Percentiles rank a stretch among this genome's conserved stretches.
These are phyloP conservation scores for Scutellaria minor DNA, from an alignment of 257 asterid species.

Conservation along the genomic window DNA sequence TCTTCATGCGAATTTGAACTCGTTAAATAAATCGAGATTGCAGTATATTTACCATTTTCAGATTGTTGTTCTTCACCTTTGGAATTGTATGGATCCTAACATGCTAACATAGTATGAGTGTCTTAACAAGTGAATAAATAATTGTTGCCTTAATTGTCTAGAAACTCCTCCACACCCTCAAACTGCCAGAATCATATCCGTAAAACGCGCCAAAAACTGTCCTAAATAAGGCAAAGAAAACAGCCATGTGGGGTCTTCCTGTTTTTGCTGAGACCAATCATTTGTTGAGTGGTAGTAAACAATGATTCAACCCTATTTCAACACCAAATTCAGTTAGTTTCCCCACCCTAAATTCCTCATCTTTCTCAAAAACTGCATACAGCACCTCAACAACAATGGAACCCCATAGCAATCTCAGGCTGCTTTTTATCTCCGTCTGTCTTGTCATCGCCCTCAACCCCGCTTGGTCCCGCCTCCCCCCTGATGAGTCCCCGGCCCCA, in stretches of 20 bases:
- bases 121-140: too few relatives aligned
- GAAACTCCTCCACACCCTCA: too few relatives aligned
- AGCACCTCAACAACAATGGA: conserved; percentile 37
- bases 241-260: conserved; percentile 12
- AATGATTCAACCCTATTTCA: background rate
- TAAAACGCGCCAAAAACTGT: conserved; percentile 9
- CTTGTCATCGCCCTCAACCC: conserved; percentile 26
- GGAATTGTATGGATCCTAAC: background rate
- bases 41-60: background rate
- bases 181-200: background rate
- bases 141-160: too few relatives aligned
- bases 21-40: conserved; percentile 11
- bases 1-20: background rate
- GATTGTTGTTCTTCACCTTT: background rate
- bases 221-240: conserved; percentile 10
- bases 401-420: conserved; percentile 22
- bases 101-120: background rate
- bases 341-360: conserved; percentile 8
- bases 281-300: background rate
- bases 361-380: background rate
- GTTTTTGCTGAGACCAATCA: conserved; percentile 19
- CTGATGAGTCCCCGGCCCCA: conserved; percentile 19
- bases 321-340: background rate
- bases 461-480: conserved; percentile 25
- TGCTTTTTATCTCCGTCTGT: conserved; percentile 34